Evolutionary conservation across 2,329 filamentous ascomycete species (phyloP), one percentile per base, ranked within the genome.

Genomic region (Fusarium bulbicola): DNA sequence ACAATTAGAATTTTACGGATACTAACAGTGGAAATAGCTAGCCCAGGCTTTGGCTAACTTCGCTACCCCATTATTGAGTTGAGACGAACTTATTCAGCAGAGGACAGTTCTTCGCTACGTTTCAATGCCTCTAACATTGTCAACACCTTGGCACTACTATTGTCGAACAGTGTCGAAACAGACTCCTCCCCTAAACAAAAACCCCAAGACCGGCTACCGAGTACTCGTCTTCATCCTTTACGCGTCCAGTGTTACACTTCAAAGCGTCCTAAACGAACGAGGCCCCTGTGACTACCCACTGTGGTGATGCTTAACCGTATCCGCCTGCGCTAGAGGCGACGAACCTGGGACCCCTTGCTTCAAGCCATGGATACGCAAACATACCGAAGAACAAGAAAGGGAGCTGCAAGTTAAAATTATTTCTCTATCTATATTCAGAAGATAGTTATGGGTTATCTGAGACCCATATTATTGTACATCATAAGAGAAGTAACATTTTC

Each of bases 231-330:
- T 66, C 42, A 63, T 65, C 54, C 43, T 57, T 61, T 69, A 59
- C 65, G 53, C 57, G 59, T 60, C 54, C 53, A 61, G 18, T 74
- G 71, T 74, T 59, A 73, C 70, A 73, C 60, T 47, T 46, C 63
- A 65, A 39, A 58, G 47, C 66, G 47, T 68, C 46, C 66, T 66
- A 37, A 54, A 65, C 54, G 30, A 64, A 40, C 43, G 24, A 68
- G n/a, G 40, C 58, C 70, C 66, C 61, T 74, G 58, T 64, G 70
- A 67, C 68, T 64, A 71, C 62, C 67, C 64, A 45, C 68, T 45
- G 59, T 59, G 71, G 64, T 69, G 69, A 61, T 73, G 66, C 68
- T 73, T 74, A 72, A 73, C 71, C 67, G 71, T 73, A 72, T 73
- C 71, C 67, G 63, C 71, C 71, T 74, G 26, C 62, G 71, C 71